Evolutionary conservation across 768 basidiomycete genomes (phyloP), one percentile per base, ranked within the genome.

Genomic region (Phanerochaete carnosa): DNA sequence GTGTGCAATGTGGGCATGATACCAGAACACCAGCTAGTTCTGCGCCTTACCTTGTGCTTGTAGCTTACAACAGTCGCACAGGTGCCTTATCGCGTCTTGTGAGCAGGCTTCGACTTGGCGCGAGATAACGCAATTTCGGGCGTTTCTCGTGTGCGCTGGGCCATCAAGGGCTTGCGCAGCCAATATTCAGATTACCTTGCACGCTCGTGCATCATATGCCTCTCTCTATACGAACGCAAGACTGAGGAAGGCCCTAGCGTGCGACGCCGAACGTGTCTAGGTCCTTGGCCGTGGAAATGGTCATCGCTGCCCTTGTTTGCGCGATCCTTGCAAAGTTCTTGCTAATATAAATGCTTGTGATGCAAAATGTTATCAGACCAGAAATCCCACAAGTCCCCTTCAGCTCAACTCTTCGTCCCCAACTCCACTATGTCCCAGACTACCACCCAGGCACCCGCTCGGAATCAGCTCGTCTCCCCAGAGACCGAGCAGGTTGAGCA

Each of bases 401-500:
- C 39, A 8, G 33, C 13, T 13, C 33, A 13, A 8, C 39, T 7
- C 39, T 8, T 19, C 39, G 11, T 19, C 19, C 4, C 39, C 39
- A 43, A 19, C 39, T 6, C 33, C 33, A 35, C 33, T 13, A 43
- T 43, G 39, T 43, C 39, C 8, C 39, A 43, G 39, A 43, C 39
- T 19, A 19, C 19, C 39, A 43, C 39, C 11, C 39, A 19, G 39
- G 16, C 39, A 7, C 39, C 39, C 39, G 8, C 8, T 33, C 4
- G 52, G 13, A 54, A 5, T 35, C 52, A 60, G 22, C 59, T 60
- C 26, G 35, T 50, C 4, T 49, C 45, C n/a, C 52, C 59, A 22
- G 51, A 60, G 51, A 60, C 59, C 25, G 59, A 54, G 35, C 6
- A 60, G 59, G 35, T 60, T 25, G 59, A 60, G n/a, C 26, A 60